Base-by-base conservation (phyloP, 2,329 filamentous ascomycete genomes). In the Ceratocystis smalleyi region DNA sequence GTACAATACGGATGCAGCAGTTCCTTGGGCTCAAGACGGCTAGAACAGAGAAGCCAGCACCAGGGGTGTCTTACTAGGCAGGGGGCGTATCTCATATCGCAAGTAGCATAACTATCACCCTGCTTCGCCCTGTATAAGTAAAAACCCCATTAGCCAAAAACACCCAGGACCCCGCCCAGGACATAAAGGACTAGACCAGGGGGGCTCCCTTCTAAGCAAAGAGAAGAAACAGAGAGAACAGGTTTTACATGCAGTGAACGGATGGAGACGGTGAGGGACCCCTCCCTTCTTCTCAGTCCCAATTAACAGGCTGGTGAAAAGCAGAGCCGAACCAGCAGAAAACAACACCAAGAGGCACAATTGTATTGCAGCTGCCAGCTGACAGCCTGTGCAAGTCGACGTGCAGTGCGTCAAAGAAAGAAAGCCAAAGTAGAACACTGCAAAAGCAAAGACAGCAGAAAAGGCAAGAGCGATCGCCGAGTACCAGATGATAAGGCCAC, bases 201-300 rank as follows among this genome's bases (percentile, higher is more conserved):
- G 54, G 27, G 35, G 24, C 30, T 27, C 51, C 54, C 27, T 57
- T 57, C 27, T 32, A 10, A 57, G 24, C 30, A n/a, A 57, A 32
- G 54, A 57, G 27, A 57, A 57, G 54, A 57, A 57, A 57, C 54
- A 57, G 54, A 57, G 54, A 32, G 24, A 57, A 57, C 54, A 57
- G 24, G 27, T 30, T 49, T 49, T 49, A 49, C 2, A 51, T 51
- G 8, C 24, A 51, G 15, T 51, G 8, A 22, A 12, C 12, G 10
- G 54, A 57, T 27, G 12, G 7, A 32, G 51, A 32, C 22, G 27
- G 30, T 27, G 54, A 49, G 47, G n/a, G n/a, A 4, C n/a, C 15
- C 30, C 24, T 35, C 54, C 54, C 54, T 57, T 32, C 15, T 6
- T n/a, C 17, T 8, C 47, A 15, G 35, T 15, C 47, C 47, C 24